Conservation (phyloP, 495 filamentous ascomycete species). For the Penicillium nucicola region DNA sequence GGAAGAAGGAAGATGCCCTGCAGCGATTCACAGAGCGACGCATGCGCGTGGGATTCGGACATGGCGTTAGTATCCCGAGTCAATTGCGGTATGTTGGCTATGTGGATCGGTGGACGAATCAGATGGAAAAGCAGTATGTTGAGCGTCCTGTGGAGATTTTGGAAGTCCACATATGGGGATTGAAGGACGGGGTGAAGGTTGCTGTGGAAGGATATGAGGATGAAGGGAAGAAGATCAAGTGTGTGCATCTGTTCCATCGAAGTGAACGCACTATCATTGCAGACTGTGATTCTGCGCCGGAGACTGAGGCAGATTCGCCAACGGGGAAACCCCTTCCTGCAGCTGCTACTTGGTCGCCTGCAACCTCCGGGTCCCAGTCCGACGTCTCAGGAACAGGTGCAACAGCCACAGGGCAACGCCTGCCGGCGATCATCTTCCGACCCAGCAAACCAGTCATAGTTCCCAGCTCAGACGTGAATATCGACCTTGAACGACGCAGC, state of each 20-base stretch:
- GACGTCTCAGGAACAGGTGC: conserved; percentile 13
- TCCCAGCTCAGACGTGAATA: conserved; percentile 81
- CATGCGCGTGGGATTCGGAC: conserved; percentile 85
- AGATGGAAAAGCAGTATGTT: conserved; percentile 70
- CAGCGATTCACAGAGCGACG: conserved; percentile 79
- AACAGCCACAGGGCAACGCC: conserved; percentile 3
- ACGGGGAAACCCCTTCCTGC: conserved; percentile 6
- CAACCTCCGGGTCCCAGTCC: conserved; percentile 14
- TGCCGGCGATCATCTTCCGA: conserved; percentile 69
- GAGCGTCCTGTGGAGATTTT: conserved; percentile 81
- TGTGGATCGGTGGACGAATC: conserved; percentile 78
- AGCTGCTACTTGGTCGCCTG: conserved; percentile 6
- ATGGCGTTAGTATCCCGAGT: conserved; percentile 89
- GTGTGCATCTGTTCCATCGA: conserved; percentile 74
- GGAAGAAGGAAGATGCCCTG: conserved; percentile 75
- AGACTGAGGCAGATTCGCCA: not conserved
- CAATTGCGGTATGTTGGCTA: conserved; percentile 89
- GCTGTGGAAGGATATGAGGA: conserved; percentile 82
- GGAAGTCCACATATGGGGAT: conserved; percentile 86
- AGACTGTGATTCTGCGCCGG: conserved; percentile 22
- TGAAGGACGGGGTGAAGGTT: conserved; percentile 85
- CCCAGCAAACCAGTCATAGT: conserved; percentile 64
- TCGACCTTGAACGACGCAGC: conserved; percentile 79
- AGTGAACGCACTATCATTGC: conserved; percentile 73
- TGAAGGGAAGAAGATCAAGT: conserved; percentile 80